Conservation (phyloP, 1,139 yeast genomes). For the Debaryomyces robertsiae region DNA sequence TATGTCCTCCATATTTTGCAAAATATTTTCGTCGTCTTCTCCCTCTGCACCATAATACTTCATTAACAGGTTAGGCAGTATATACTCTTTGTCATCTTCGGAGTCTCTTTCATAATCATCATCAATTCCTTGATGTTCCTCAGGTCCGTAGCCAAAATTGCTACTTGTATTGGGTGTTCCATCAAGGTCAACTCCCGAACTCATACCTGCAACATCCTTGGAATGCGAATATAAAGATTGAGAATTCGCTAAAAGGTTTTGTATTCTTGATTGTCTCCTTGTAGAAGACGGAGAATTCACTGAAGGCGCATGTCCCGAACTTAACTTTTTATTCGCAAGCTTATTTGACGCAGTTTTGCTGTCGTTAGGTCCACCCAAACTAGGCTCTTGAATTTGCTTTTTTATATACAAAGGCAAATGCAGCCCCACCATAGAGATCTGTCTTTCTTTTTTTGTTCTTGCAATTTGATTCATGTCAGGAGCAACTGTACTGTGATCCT, state of each 20-base stretch:
- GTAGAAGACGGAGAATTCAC: conserved; percentile 1
- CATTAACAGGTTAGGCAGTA: conserved; percentile 47
- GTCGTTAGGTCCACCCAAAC: background rate
- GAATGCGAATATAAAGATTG: conserved; percentile 39
- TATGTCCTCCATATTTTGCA: conserved; percentile 18
- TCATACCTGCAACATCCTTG: conserved; percentile 19
- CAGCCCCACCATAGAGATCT: conserved; percentile 43
- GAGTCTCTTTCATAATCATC: conserved; percentile 19
- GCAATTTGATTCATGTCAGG: background rate
- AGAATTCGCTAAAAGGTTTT: conserved; percentile 41
- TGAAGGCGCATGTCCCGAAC: background rate
- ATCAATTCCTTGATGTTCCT: conserved; percentile 8
- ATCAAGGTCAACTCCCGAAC: background rate
- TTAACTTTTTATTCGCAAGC: background rate
- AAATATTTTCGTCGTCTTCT: conserved; percentile 23
- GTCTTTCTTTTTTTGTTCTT: conserved; percentile 16
- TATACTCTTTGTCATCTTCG: conserved; percentile 40
- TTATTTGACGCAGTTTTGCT: background rate
- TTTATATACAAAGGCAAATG: conserved; percentile 42
- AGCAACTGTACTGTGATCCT: background rate
- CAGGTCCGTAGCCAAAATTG: background rate
- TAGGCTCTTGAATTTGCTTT: conserved; percentile 27
- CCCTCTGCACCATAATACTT: conserved; percentile 29
- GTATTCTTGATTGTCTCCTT: conserved; percentile 29
- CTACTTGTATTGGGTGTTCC: conserved; percentile 2